phyloP scores from a whole-genome alignment of 805 yeast species.

The Zygosaccharomyces gambellarensis region DNA sequence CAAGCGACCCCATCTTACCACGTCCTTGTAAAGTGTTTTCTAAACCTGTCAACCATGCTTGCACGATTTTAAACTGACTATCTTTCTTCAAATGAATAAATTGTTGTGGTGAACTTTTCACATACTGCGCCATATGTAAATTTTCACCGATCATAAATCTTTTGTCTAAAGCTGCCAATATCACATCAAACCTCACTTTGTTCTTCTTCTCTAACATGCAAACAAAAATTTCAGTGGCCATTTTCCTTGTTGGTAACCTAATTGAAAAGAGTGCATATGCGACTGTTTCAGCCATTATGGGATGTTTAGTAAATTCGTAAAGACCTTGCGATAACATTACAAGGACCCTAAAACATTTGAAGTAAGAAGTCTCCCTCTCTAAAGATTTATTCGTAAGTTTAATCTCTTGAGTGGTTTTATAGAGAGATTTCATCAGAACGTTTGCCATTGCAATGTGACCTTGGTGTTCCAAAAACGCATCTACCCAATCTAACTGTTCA shows the following conservation, averaged over 20 bases:
- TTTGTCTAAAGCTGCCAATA: slow-evolving; percentile 34
- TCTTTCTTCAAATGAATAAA: slow-evolving; percentile 18
- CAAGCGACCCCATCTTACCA: slow-evolving; percentile 85
- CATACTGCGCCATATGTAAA: slow-evolving; percentile 23
- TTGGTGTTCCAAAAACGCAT: slow-evolving; percentile 66
- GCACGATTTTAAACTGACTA: slow-evolving; percentile 40
- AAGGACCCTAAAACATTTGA: slow-evolving; percentile 66
- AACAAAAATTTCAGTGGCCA: slow-evolving; percentile 73
- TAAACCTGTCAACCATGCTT: slow-evolving; percentile 66
- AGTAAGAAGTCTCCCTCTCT: slow-evolving; percentile 70
- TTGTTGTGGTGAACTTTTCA: slow-evolving; percentile 18
- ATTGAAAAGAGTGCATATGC: slow-evolving; percentile 72
- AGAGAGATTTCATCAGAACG: slow-evolving; percentile 48
- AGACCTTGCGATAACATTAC: slow-evolving; percentile 27
- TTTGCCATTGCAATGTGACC: slow-evolving; percentile 77
- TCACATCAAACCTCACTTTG: slow-evolving; percentile 45
- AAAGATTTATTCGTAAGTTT: slow-evolving; percentile 40
- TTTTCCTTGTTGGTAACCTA: slow-evolving; percentile 65
- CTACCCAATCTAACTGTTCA: slow-evolving; percentile 81
- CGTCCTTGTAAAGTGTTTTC: slow-evolving; percentile 72
- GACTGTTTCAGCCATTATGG: slow-evolving; percentile 52
- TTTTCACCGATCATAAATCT: slow-evolving; percentile 30
- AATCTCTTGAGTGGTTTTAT: slow-evolving; percentile 25
- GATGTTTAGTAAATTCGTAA: slow-evolving; percentile 27
- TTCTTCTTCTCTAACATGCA: slow-evolving; percentile 45